Base-by-base conservation (phyloP, 1,139 yeast species). In the Suhomyces guaymorum region DNA sequence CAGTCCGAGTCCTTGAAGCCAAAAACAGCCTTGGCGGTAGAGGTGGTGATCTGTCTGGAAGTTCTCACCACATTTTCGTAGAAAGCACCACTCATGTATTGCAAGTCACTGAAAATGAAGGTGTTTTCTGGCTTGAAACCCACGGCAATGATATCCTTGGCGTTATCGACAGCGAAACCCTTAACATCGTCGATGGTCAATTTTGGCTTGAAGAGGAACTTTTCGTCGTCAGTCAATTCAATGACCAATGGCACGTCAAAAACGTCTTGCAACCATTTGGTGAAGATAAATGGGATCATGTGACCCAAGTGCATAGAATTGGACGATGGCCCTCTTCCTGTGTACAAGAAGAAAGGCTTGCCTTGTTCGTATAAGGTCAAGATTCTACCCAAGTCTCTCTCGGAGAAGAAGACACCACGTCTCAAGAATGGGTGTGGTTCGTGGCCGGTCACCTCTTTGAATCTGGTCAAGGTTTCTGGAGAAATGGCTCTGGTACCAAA, bases 251-350 rank as follows among this genome's bases (percentile, higher is more conserved):
- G 97, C 38, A 78, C 97, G 56, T 92, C 97, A 59, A 94, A 92
- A 3, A 90, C 98, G 32, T 90, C 97, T 63, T 94, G 99, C 52
- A 94, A 73, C 98, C 98, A 94, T 63, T 89, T 89, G 41, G 98
- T 92, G 70, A 94, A 94, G 25, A 85, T 62, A 57, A 94, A 94
- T 9, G 99, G 99, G 43, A 90, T 76, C 90, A 92, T 82, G 61
- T 94, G 99, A 30, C 98, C 99, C 66, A 94, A 72, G 60, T 94
- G 99, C 88, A 94, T 83, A 15, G 95, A 83, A 50, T 84, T 96
- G 28, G 92, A 80, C 3, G 96, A 86, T 29, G 99, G 98, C 2
- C 99, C 99, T 61, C 99, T 80, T 31, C 99, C 99, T 16, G 99
- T 94, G 61, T 94, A 94, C 48, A 94, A 69, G 69, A 90, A 94